These are phyloP conservation scores for Thraustochytrium striatum DNA, from an alignment of 352 stramenopile species.

Conservation along the genomic window DNA sequence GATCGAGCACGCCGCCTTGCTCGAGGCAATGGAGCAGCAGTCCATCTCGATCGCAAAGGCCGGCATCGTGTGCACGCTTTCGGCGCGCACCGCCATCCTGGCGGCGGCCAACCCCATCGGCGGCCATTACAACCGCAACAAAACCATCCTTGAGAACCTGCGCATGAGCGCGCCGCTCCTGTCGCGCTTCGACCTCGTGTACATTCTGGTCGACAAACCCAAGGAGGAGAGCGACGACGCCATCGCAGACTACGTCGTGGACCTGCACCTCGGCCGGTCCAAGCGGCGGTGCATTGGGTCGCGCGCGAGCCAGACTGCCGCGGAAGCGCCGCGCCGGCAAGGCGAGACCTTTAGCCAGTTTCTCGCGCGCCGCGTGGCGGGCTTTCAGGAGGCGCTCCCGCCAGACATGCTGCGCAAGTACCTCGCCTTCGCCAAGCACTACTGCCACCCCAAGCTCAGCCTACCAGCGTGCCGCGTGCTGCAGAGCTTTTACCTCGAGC, in stretches of 20 bases:
- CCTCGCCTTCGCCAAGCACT: slow-evolving; percentile 90
- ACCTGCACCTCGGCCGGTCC: slow-evolving; percentile 60
- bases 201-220: slow-evolving; percentile 88
- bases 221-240: slow-evolving; percentile 84
- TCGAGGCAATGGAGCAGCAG: slow-evolving; percentile 98
- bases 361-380: neutral
- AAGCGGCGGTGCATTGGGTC: too few relatives aligned
- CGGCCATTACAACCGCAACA: slow-evolving; percentile 90
- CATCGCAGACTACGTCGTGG: slow-evolving; percentile 92
- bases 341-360: neutral
- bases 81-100: slow-evolving; percentile 87
- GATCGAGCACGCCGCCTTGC: slow-evolving; percentile 77
- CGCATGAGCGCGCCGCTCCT: slow-evolving; percentile 92
- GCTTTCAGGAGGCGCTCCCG: slow-evolving; percentile 61
- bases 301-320: too few relatives aligned
- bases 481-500: slow-evolving; percentile 79
- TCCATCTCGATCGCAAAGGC: slow-evolving; percentile 79
- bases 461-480: slow-evolving; percentile 55
- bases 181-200: slow-evolving; percentile 94
- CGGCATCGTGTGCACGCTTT: slow-evolving; percentile 89
- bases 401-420: slow-evolving; percentile 89
- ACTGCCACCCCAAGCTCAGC: slow-evolving; percentile 81
- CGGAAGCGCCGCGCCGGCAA: neutral
- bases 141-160: slow-evolving; percentile 90
- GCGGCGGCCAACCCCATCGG: slow-evolving; percentile 92